phyloP scores from a whole-genome alignment of 345 rosid genomes.

The Bruguiera parviflora region DNA sequence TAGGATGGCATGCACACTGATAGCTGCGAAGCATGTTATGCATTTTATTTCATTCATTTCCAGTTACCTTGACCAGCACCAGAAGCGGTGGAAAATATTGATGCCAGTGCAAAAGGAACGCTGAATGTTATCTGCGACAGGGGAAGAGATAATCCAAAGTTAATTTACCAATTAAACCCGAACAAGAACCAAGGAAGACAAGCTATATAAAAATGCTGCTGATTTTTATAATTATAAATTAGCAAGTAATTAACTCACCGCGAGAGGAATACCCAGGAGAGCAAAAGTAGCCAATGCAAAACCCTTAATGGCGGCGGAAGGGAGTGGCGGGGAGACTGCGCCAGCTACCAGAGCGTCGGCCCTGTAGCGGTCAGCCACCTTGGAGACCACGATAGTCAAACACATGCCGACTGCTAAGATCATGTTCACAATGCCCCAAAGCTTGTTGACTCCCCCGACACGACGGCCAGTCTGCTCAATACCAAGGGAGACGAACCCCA shows the following conservation, averaged over 20 bases:
- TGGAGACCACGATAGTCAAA: conserved; percentile 50
- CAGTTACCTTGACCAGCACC: conserved; percentile 88
- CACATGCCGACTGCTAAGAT: conserved; percentile 55
- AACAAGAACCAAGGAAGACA: too few relatives aligned
- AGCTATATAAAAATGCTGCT: not conserved
- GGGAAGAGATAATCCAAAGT: not conserved
- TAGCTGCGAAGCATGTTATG: not conserved
- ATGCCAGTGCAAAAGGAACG: conserved; percentile 89
- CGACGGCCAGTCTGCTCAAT: conserved; percentile 42
- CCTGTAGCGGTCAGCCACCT: conserved; percentile 44
- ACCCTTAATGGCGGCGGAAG: conserved; percentile 44
- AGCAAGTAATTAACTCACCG: conserved; percentile 40
- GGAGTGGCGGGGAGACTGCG: conserved; percentile 18
- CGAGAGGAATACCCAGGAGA: conserved; percentile 68
- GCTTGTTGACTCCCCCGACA: conserved; percentile 50
- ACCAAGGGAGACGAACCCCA: conserved; percentile 58
- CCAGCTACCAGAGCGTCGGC: not conserved
- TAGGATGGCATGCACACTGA: not conserved
- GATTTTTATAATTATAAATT: not conserved
- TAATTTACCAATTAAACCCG: too few relatives aligned
- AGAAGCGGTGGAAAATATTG: conserved; percentile 53
- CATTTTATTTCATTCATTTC: not conserved
- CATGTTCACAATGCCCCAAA: conserved; percentile 75
- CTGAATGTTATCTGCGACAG: conserved; percentile 64
- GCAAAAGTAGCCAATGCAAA: conserved; percentile 61